Evolutionary conservation across 2,329 filamentous ascomycete genomes (phyloP).

Genomic region (Penicillium hordei): DNA sequence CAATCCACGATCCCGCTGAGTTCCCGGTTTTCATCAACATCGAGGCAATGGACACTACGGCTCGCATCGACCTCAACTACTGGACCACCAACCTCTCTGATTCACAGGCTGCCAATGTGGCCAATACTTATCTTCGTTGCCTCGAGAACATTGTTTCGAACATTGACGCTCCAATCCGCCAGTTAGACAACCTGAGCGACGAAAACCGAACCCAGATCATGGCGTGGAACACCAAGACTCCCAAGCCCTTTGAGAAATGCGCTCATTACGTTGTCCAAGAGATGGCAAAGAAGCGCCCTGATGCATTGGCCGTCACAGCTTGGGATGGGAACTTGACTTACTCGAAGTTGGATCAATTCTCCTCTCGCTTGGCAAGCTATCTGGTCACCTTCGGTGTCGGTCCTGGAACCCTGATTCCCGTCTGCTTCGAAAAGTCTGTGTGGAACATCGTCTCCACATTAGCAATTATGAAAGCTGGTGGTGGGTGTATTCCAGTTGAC

Average conservation of each 20-base stretch:
- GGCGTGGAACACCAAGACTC: constrained; percentile 31
- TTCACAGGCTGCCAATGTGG: constrained; percentile 41
- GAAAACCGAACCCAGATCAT: constrained; percentile 32
- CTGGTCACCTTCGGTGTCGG: constrained; percentile 32
- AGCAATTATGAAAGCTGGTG: constrained; percentile 34
- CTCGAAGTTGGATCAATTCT: constrained; percentile 33
- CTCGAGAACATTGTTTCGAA: constrained; percentile 42
- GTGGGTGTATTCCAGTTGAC: constrained; percentile 39
- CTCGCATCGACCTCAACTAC: constrained; percentile 42
- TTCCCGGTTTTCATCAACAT: constrained; percentile 51
- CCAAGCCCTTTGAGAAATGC: constrained; percentile 27
- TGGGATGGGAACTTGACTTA: constrained; percentile 39
- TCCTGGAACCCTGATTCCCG: constrained; percentile 28
- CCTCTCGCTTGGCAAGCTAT: constrained; percentile 34
- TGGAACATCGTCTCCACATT: constrained; percentile 33
- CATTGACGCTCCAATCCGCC: constrained; percentile 31
- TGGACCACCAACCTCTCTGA: constrained; percentile 44
- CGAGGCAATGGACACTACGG: constrained; percentile 45
- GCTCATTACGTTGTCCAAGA: constrained; percentile 32
- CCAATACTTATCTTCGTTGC: constrained; percentile 38
- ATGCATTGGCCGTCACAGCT: constrained; percentile 31
- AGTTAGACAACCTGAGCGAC: constrained; percentile 42
- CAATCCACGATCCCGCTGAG: constrained; percentile 51
- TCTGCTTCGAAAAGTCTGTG: constrained; percentile 31
- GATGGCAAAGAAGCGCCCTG: constrained; percentile 23